phyloP scores from a whole-genome alignment of 2,329 filamentous ascomycete genomes.

The Xylaria sp. region DNA sequence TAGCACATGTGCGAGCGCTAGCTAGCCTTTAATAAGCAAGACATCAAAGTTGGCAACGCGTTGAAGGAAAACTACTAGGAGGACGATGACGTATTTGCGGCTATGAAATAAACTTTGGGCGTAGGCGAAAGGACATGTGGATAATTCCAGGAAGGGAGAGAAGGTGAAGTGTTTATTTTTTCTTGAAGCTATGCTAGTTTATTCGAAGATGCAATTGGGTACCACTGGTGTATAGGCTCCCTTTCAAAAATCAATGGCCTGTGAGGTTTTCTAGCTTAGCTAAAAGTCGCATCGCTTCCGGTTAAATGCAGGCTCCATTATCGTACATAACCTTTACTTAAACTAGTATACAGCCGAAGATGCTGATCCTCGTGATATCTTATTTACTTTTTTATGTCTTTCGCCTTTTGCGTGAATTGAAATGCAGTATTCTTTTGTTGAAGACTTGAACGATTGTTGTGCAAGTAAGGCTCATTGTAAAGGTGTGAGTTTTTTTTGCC shows the following conservation, averaged over 20 bases:
- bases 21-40: too few relatives aligned
- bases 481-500: neutral
- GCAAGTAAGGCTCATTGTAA: neutral
- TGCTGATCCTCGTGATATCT: neutral
- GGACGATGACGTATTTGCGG: too few relatives aligned
- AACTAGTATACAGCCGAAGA: neutral
- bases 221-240: too few relatives aligned
- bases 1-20: too few relatives aligned
- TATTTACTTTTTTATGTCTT: neutral
- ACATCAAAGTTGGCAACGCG: too few relatives aligned
- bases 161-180: too few relatives aligned
- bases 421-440: neutral
- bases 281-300: slow-evolving; percentile 2
- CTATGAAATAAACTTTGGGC: too few relatives aligned
- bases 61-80: too few relatives aligned
- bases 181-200: too few relatives aligned
- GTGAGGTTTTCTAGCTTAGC: neutral
- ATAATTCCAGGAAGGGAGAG: too few relatives aligned
- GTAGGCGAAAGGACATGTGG: too few relatives aligned
- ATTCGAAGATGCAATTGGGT: too few relatives aligned
- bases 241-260: neutral
- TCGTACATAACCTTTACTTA: neutral
- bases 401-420: neutral
- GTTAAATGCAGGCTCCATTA: neutral
- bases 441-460: neutral